A percentile compares a stretch with the other conserved stretches of the same genome.
Conservation (phyloP, 306 rosid species). For the Cicer judaicum region DNA sequence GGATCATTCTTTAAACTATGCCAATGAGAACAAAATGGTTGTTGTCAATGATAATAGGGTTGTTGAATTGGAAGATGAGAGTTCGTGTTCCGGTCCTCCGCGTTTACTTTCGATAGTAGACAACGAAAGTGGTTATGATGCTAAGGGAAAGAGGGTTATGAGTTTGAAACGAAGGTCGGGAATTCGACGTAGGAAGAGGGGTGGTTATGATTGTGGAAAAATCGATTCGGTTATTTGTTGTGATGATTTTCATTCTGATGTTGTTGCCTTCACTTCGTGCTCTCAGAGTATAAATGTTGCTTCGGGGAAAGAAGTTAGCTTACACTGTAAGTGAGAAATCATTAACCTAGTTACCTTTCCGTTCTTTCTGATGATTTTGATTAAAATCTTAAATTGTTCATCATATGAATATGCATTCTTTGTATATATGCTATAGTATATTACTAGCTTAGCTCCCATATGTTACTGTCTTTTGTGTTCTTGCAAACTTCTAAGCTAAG, state of each 20-base stretch:
- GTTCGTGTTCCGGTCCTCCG: constrained; percentile 53
- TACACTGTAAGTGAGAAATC: constrained; percentile 46
- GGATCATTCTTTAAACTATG: constrained; percentile 40
- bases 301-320: constrained; percentile 40
- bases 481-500: neutral
- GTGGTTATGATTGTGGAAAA: constrained; percentile 51
- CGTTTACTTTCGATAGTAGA: constrained; percentile 53
- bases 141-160: constrained; percentile 65
- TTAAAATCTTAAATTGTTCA: constrained; percentile 13
- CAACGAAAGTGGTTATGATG: constrained; percentile 59
- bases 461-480: neutral
- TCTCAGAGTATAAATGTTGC: constrained; percentile 30
- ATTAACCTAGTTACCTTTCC: neutral
- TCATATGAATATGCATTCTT: constrained; percentile 19
- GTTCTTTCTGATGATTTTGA: constrained; percentile 16
- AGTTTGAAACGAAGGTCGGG: constrained; percentile 64
- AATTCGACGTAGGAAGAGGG: constrained; percentile 61
- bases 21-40: constrained; percentile 40
- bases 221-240: constrained; percentile 38
- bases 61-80: constrained; percentile 59
- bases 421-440: constrained; percentile 3
- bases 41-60: constrained; percentile 45
- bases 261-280: constrained; percentile 29
- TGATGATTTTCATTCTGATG: constrained; percentile 41
- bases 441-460: neutral